Base-by-base conservation (phyloP, 345 rosid genomes). In the Pseudoturritis turrita region DNA sequence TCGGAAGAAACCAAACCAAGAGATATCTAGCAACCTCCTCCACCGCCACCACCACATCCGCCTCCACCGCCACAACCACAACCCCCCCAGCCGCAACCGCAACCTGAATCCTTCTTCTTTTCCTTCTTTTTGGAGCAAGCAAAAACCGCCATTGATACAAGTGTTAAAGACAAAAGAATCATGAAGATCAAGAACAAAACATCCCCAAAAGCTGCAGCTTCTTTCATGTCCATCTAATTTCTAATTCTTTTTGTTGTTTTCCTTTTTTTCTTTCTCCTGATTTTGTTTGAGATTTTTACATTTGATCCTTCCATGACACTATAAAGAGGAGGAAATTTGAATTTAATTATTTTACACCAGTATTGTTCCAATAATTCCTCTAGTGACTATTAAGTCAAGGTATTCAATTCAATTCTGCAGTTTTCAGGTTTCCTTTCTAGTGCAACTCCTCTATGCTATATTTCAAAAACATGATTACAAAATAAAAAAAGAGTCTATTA, bases 371-470 rank as follows among this genome's bases (percentile, higher is more conserved):
- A 21, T 62, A 29, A 29, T 36, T 40, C 12, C 9, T 51, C 39
- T 21, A 28, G 12, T 37, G 17, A 37, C 59, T 62, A 51, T 18
- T 40, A 22, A 33, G 43, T 14, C 26, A 12, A 14, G 4, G 14
- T 4, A 44, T 45, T 46, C 25, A 73, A 35, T 64, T 64, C 58
- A 64, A 4, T 55, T 44, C 40, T 53, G 64, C 22, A 72, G 47
- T 54, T 62, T 71, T 62, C 76, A 62, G 41, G 53, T 62, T 52
- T 52, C 55, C 53, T 36, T 45, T 64, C 41, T 55, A 56, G 72
- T 73, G 68, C 12, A 33, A 9, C 10, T 33, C 37, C 11, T 33
- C 37, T 8, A 33, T 33, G 28, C 60, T 61, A 45, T 29, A 54
- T 31, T 62, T 53, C 21, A 9, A 26, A 62, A 43, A 31, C 55